phyloP scores from a whole-genome alignment of 1,284 basidiomycete genomes.

The Heterobasidion annosum region DNA sequence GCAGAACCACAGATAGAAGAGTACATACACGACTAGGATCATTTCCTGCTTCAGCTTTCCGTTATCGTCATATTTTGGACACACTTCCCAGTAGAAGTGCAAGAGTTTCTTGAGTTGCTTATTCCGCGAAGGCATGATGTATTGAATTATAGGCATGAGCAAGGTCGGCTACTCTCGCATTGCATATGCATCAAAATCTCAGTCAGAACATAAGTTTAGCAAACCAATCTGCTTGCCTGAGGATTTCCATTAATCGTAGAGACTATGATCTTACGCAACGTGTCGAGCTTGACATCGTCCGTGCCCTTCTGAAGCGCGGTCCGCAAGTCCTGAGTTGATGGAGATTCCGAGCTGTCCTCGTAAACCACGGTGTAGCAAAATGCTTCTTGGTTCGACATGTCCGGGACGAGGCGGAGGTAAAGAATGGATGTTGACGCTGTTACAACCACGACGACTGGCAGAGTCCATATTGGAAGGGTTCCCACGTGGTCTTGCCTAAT shows the following conservation, averaged over 20 bases:
- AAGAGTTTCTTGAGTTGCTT: conserved; percentile 98
- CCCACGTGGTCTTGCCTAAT: background rate
- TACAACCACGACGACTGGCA: background rate
- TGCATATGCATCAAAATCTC: background rate
- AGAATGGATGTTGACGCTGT: background rate
- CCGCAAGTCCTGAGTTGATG: conserved; percentile 80
- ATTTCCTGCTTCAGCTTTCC: conserved; percentile 99
- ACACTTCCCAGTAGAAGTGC: conserved; percentile 99
- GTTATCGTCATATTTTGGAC: conserved; percentile 95
- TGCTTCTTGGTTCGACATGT: conserved; percentile 31
- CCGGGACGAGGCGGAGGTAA: too few relatives aligned
- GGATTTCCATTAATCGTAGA: conserved; percentile 94
- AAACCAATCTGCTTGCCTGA: conserved; percentile 36
- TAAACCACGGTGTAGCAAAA: conserved; percentile 81
- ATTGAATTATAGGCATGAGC: conserved; percentile 99
- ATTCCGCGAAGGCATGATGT: conserved; percentile 89
- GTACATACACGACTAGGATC: conserved; percentile 93
- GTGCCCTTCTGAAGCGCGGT: conserved; percentile 88
- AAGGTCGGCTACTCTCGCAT: conserved; percentile 59
- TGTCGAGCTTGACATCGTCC: conserved; percentile 98
- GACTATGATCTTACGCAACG: conserved; percentile 91
- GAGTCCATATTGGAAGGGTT: background rate
- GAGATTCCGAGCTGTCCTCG: conserved; percentile 71
- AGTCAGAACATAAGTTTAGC: background rate
- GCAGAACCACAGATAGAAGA: background rate